Percentiles rank a stretch among this genome's conserved stretches.
phyloP scores from a whole-genome alignment of 2,329 filamentous ascomycete species.

The Gliomastix tumulicola region DNA sequence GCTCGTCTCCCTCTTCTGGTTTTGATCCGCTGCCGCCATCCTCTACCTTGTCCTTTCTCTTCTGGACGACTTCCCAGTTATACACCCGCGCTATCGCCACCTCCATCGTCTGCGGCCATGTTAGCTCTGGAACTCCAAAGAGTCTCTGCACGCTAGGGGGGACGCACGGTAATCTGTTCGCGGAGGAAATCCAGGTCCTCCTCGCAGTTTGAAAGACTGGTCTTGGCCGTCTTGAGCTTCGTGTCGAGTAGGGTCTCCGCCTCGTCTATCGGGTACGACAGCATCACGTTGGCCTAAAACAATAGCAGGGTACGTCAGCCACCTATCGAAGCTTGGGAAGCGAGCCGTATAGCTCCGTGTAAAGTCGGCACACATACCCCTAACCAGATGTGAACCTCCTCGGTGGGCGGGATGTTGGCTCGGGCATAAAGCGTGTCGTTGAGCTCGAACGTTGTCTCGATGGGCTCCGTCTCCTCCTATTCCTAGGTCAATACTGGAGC shows the following conservation, averaged over 20 bases:
- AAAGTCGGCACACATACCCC: constrained; percentile 54
- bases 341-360: background rate
- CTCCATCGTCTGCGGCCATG: constrained; percentile 73
- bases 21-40: constrained; percentile 30
- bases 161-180: constrained; percentile 89
- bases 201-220: constrained; percentile 79
- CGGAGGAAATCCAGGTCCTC: constrained; percentile 93
- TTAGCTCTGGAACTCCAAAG: background rate
- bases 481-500: constrained; percentile 9
- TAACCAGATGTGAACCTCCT: constrained; percentile 97
- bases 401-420: constrained; percentile 71
- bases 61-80: constrained; percentile 97
- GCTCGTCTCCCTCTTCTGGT: constrained; percentile 21
- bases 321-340: background rate
- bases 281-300: constrained; percentile 84
- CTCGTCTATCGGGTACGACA: constrained; percentile 86
- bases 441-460: constrained; percentile 91
- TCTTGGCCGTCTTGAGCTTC: constrained; percentile 73
- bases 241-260: constrained; percentile 70
- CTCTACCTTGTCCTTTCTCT: constrained; percentile 77
- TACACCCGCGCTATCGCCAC: constrained; percentile 96
- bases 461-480: constrained; percentile 53
- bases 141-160: background rate
- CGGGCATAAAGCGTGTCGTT: constrained; percentile 94
- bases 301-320: constrained; percentile 13